A percentile compares a stretch with the other conserved stretches of the same genome.
Conservation (phyloP, 1,284 basidiomycete species). For the Anthracocystis setariae region DNA sequence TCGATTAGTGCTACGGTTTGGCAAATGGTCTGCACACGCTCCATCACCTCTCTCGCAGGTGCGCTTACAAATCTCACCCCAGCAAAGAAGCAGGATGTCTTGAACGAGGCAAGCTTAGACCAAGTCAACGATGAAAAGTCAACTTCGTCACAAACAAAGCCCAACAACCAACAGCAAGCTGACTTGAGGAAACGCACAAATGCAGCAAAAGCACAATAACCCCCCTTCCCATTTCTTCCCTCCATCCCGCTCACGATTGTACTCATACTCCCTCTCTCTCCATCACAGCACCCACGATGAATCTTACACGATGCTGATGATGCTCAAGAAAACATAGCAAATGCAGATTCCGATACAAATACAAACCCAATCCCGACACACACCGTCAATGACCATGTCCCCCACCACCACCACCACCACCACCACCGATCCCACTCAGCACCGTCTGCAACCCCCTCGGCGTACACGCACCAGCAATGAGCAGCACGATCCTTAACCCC, state of each 20-base stretch:
- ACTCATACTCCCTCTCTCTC: too few species aligned
- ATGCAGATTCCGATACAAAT: constrained; percentile 20
- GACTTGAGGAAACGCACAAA: constrained; percentile 26
- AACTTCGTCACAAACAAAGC: background rate
- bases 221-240: too few species aligned
- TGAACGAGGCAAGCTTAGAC: constrained; percentile 14
- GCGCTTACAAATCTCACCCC: constrained; percentile 20
- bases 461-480: constrained; percentile 33
- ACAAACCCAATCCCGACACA: constrained; percentile 6
- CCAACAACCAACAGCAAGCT: background rate
- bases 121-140: constrained; percentile 8
- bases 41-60: constrained; percentile 17
- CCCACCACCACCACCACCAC: constrained; percentile 9
- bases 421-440: constrained; percentile 12
- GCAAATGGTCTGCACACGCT: constrained; percentile 48
- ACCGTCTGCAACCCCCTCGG: constrained; percentile 30
- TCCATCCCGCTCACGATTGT: too few species aligned
- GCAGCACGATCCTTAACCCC: constrained; percentile 23
- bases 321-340: background rate
- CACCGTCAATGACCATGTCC: constrained; percentile 25
- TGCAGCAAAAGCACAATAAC: constrained; percentile 1
- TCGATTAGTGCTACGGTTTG: constrained; percentile 47
- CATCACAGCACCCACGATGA: too few species aligned
- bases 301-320: too few species aligned
- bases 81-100: constrained; percentile 24